A percentile compares a stretch with the other conserved stretches of the same genome.
These are phyloP conservation scores for Fusarium agapanthi DNA, from an alignment of 2,329 filamentous ascomycete genomes.

Conservation along the genomic window DNA sequence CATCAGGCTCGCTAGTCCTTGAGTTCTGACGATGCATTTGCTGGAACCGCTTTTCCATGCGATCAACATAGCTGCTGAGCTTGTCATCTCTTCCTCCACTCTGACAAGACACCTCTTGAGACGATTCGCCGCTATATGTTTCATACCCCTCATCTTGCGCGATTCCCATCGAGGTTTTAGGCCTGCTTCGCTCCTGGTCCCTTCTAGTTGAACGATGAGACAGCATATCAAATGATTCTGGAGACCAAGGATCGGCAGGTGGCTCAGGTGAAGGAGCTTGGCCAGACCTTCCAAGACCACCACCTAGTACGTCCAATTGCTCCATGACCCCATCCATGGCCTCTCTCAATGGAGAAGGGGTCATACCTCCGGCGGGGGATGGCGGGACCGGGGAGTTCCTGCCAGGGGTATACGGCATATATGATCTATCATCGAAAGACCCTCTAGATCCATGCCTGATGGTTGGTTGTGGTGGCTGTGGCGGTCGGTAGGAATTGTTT, in stretches of 20 bases:
- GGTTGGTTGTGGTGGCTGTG: conserved; percentile 25
- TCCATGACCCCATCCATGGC: conserved; percentile 99
- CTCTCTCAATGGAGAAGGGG: conserved; percentile 89
- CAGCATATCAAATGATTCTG: conserved; percentile 79
- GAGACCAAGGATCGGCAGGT: conserved; percentile 83
- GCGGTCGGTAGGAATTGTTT: conserved; percentile 48
- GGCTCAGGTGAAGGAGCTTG: conserved; percentile 64
- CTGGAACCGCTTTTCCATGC: conserved; percentile 86
- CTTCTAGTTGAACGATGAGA: conserved; percentile 42
- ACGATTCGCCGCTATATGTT: conserved; percentile 65
- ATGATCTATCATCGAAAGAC: conserved; percentile 48
- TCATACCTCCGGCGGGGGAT: conserved; percentile 74
- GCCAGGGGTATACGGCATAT: conserved; percentile 58
- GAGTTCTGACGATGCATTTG: conserved; percentile 72
- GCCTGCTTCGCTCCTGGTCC: conserved; percentile 47
- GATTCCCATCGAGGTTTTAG: conserved; percentile 80
- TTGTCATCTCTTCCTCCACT: conserved; percentile 62
- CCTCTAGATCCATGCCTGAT: conserved; percentile 32
- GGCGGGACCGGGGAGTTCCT: conserved; percentile 71
- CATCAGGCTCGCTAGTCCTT: conserved; percentile 51
- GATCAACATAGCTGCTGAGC: conserved; percentile 85
- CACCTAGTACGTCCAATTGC: conserved; percentile 82
- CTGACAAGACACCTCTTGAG: conserved; percentile 56
- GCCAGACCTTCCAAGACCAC: conserved; percentile 58
- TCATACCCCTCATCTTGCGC: conserved; percentile 69